phyloP scores from a whole-genome alignment of 768 basidiomycete genomes.

The Boletales sp. region DNA sequence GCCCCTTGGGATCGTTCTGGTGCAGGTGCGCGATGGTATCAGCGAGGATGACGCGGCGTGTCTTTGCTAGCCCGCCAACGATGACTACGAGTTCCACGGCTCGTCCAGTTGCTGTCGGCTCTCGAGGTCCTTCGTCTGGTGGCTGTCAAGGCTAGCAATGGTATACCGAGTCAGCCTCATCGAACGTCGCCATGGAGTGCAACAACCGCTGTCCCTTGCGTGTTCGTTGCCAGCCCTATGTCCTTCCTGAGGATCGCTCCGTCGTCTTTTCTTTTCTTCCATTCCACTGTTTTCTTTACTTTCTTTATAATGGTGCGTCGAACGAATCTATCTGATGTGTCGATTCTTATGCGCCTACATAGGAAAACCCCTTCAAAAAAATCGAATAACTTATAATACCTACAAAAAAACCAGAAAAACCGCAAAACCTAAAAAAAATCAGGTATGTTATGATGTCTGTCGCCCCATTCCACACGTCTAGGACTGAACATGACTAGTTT shows the following conservation, averaged over 20 bases:
- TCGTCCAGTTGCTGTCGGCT: not conserved
- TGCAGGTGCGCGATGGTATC: not conserved
- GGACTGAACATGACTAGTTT: not conserved
- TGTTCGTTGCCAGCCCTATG: not conserved
- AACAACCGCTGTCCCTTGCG: not conserved
- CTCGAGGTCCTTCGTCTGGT: not conserved
- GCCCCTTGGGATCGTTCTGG: not conserved
- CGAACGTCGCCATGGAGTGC: not conserved
- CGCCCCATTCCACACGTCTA: not conserved
- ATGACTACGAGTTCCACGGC: not conserved
- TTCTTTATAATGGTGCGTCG: not conserved
- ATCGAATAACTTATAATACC: not conserved
- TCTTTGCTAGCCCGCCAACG: not conserved
- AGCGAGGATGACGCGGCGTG: not conserved
- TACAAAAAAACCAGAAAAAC: too few species aligned
- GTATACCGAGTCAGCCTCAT: too few species aligned
- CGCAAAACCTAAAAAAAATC: not conserved
- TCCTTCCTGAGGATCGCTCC: not conserved
- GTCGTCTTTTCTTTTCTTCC: slow-evolving; percentile 1
- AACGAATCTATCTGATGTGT: not conserved
- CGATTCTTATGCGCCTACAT: not conserved
- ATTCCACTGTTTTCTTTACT: not conserved
- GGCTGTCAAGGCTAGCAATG: not conserved
- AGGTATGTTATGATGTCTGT: not conserved
- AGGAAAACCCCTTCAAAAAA: not conserved